Base-by-base conservation (phyloP, 768 basidiomycete genomes). In the Tylopilus balloui region DNA sequence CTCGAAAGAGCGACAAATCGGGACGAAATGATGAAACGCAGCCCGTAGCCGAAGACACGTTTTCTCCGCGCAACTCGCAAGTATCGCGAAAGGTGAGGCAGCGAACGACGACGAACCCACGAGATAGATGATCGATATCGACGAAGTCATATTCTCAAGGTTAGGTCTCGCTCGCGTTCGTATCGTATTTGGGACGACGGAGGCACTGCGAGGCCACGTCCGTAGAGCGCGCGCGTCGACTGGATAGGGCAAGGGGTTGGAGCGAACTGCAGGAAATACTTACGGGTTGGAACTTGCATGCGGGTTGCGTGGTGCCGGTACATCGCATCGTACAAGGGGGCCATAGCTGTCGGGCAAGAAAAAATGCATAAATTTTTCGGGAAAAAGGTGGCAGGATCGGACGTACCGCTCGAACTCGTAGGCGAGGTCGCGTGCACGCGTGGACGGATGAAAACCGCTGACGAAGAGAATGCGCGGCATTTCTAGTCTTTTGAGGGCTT, bases 401-500 rank as follows among this genome's bases (percentile, higher is more conserved):
- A 66, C 73, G 39, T 50, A 90, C 90, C 84, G 78, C 76, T 93
- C 91, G 58, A 93, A 92, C 66, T 92, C 89, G 58, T 72, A 88
- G 2, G 91, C 91, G 2, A 93, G 78, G 59, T 91, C 89, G 45
- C 84, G 78, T 9, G 91, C 90, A 20, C 88, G 81, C 3, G 88
- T 91, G n/a, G 79, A 69, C 5, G 86, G 84, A 57, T 88, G 83
- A 61, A 92, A 92, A 17, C 89, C 89, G 60, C 83, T 87, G 38
- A 92, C 89, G 58, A 90, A 92, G 51, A 92, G 78, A 55, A 91
- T 92, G 55, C 89, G 86, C 63, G 84, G 83, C 86, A 87, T 83
- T 35, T 24, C 34, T 48, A 54, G 25, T 48, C 42, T 13, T 37
- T n/a, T n/a, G n/a, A n/a, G n/a, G n/a, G n/a, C n/a, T n/a, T 59